These are phyloP conservation scores for Penicillium ochrochloron DNA, from an alignment of 495 filamentous ascomycete species.

Conservation along the genomic window DNA sequence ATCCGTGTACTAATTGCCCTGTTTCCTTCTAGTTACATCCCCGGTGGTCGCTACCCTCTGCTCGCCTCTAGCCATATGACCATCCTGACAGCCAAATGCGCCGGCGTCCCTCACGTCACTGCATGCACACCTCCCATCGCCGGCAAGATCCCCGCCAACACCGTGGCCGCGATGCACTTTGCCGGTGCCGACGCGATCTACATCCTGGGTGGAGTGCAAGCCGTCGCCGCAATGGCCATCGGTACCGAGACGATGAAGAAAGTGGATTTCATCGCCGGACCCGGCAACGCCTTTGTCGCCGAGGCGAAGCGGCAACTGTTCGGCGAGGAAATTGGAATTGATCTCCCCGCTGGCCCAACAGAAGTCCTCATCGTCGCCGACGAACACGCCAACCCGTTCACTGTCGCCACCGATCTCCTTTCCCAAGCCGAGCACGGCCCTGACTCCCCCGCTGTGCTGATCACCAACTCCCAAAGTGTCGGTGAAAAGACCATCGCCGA, in stretches of 20 bases:
- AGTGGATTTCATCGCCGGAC: constrained; percentile 59
- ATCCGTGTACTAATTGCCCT: neutral
- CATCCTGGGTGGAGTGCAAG: constrained; percentile 58
- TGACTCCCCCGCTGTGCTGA: constrained; percentile 53
- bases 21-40: constrained; percentile 47
- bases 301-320: constrained; percentile 60
- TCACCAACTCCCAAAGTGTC: constrained; percentile 51
- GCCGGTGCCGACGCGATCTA: constrained; percentile 59
- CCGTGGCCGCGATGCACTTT: constrained; percentile 57
- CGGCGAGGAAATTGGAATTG: constrained; percentile 56
- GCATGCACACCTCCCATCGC: constrained; percentile 57
- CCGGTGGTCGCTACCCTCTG: constrained; percentile 57
- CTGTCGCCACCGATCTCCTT: constrained; percentile 54
- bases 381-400: constrained; percentile 55
- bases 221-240: constrained; percentile 77
- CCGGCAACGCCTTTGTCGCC: constrained; percentile 59
- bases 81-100: constrained; percentile 59
- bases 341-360: constrained; percentile 57
- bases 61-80: constrained; percentile 64
- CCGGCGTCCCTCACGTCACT: constrained; percentile 54
- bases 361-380: constrained; percentile 60
- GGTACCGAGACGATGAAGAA: constrained; percentile 69
- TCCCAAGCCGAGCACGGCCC: constrained; percentile 59
- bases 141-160: constrained; percentile 53
- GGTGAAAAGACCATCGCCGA: constrained; percentile 44